Evolutionary conservation across 73 alveolate genomes (phyloP), one percentile per base, ranked within the genome.

Genomic region (Symbiodinium pilosum): DNA sequence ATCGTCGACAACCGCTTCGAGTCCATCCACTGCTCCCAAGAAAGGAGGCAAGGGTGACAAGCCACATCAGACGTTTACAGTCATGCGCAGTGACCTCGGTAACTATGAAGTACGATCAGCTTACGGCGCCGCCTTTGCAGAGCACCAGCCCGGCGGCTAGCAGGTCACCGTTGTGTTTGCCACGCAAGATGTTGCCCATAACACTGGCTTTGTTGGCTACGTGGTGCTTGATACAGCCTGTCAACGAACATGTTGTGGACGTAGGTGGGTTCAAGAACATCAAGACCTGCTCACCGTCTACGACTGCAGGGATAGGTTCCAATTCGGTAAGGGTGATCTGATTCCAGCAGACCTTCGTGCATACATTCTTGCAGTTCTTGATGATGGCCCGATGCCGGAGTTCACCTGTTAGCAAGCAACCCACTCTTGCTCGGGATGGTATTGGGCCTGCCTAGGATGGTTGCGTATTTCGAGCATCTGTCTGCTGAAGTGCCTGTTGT

Each of bases 351-450:
- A 41, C 24, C 47, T 11, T 32, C 43, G 32, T 3, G 86, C 87
- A 0, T 88, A 88, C 47, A 6, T 88, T 28, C 95, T 86, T 1
- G 51, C 44, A n/a, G n/a, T 3, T 43, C 1, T 73, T 34, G 85
- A 30, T 16, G 24, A 64, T 16, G 26, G 28, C n/a, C 68, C 28
- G 40, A 38, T 21, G 36, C 86, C 28, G 16, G 44, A 24, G 73
- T 88, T 64, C 95, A 69, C 8, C 73, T 59, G 4, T 43, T 88
- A 71, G 95, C 87, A 14, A 88, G 95, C 47, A 51, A 41, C n/a
- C 4, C 51, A 9, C 24, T 88, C 52, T 14, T 64, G 26, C 26
- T 88, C n/a, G 87, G 86, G 18, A 59, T 83, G 39, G 39, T 88
- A 26, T 39, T 88, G 14, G 95, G 64, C 69, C 21, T 73, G 44